A percentile compares a stretch with the other conserved stretches of the same genome.
phyloP scores from a whole-genome alignment of 1,284 basidiomycete species.

The Mycena sp. region DNA sequence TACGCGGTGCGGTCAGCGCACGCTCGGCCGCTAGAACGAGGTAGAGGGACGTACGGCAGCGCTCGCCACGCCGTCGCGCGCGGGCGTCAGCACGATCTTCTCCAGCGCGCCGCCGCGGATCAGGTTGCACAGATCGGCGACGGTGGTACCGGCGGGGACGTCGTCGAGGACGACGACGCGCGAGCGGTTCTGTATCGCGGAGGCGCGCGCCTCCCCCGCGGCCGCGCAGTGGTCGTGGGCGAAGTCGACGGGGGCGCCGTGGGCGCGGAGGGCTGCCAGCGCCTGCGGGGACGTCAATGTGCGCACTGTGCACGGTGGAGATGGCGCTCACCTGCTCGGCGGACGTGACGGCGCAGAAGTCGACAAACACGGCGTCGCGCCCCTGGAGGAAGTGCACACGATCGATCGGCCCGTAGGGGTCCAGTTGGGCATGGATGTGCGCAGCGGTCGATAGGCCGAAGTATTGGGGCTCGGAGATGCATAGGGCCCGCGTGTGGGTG shows the following conservation, averaged over 20 bases:
- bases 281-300: not conserved
- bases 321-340: not conserved
- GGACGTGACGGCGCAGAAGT: not conserved
- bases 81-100: not conserved
- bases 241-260: not conserved
- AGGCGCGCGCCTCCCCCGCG: not conserved
- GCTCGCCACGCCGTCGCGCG: not conserved
- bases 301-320: not conserved
- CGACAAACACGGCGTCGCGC: not conserved
- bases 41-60: constrained; percentile 2
- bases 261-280: not conserved
- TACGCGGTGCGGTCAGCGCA: not conserved
- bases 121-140: not conserved
- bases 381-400: not conserved
- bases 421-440: not conserved
- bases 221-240: constrained; percentile 11
- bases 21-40: not conserved
- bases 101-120: constrained; percentile 19
- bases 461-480: constrained; percentile 1
- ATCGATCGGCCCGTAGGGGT: constrained; percentile 1
- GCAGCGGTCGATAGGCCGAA: not conserved
- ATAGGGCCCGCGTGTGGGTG: constrained; percentile 1
- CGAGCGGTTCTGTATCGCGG: not conserved
- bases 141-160: not conserved
- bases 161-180: constrained; percentile 1